Conservation (phyloP, 345 rosid species). For the Erucastrum elatum region DNA sequence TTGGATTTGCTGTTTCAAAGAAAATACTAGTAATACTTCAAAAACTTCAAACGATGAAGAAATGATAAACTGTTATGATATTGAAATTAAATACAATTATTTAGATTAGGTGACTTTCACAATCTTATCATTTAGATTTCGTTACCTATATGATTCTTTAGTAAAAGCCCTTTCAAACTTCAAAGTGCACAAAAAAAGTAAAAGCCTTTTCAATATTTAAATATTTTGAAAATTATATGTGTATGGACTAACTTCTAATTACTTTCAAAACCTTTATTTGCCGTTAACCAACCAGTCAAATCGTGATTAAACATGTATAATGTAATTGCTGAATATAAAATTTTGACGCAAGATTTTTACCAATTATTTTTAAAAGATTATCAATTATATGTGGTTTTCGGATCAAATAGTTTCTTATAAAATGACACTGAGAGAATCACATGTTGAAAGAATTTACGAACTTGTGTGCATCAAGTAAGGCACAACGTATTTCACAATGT, state of each 20-base stretch:
- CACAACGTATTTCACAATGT: constrained; percentile 58
- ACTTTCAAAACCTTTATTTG: background rate
- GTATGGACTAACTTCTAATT: background rate
- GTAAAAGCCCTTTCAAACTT: no score
- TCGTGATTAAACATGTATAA: background rate
- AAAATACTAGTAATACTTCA: background rate
- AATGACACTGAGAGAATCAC: background rate
- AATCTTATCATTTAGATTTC: background rate
- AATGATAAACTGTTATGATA: background rate
- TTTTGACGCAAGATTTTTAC: background rate
- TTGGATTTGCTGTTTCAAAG: background rate
- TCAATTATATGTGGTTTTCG: background rate
- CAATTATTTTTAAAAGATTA: background rate
- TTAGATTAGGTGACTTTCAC: background rate
- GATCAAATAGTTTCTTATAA: background rate
- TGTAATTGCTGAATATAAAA: background rate
- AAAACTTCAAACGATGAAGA: background rate
- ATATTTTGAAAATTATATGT: background rate
- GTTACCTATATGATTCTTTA: background rate
- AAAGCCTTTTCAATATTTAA: background rate
- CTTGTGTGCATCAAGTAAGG: constrained; percentile 54
- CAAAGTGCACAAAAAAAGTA: no score
- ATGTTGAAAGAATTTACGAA: background rate
- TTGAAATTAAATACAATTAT: background rate
- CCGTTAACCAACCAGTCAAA: background rate